Conservation (phyloP, 1,139 yeast genomes). For the Taphrina communis region DNA sequence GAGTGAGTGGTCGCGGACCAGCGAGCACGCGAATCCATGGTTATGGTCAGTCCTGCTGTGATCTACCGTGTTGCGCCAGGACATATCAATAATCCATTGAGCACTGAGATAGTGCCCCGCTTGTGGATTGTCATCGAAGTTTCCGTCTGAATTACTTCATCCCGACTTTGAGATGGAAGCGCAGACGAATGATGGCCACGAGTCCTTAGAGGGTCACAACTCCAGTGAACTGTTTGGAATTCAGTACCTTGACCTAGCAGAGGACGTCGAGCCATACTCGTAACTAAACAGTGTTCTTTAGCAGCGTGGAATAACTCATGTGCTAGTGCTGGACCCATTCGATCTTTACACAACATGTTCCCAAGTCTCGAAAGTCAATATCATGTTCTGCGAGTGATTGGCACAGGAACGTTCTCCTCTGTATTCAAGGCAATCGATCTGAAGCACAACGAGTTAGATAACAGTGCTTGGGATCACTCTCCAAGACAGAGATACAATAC, state of each 20-base stretch:
- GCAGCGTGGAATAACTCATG: neutral
- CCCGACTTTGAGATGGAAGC: too few species aligned
- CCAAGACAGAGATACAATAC: conserved; percentile 13
- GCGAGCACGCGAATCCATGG: too few species aligned
- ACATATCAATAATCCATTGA: too few species aligned
- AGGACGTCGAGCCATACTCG: conserved; percentile 18
- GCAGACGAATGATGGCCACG: neutral
- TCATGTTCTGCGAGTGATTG: conserved; percentile 41
- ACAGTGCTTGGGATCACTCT: conserved; percentile 33
- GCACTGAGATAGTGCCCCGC: too few species aligned
- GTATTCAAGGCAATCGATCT: conserved; percentile 42
- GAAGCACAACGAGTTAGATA: conserved; percentile 21
- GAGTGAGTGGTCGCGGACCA: too few species aligned
- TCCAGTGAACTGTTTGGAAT: neutral
- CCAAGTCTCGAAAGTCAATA: conserved; percentile 41
- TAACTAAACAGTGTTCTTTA: neutral
- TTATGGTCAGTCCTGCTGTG: too few species aligned
- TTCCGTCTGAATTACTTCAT: too few species aligned
- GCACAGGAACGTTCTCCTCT: conserved; percentile 42
- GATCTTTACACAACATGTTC: conserved; percentile 16
- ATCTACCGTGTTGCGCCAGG: too few species aligned
- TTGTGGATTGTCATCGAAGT: too few species aligned
- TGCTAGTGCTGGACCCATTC: conserved; percentile 17
- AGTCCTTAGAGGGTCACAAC: neutral
- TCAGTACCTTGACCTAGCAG: conserved; percentile 11